Evolutionary conservation across 768 basidiomycete species (phyloP).

Genomic region (Lepiota subincarnata): DNA sequence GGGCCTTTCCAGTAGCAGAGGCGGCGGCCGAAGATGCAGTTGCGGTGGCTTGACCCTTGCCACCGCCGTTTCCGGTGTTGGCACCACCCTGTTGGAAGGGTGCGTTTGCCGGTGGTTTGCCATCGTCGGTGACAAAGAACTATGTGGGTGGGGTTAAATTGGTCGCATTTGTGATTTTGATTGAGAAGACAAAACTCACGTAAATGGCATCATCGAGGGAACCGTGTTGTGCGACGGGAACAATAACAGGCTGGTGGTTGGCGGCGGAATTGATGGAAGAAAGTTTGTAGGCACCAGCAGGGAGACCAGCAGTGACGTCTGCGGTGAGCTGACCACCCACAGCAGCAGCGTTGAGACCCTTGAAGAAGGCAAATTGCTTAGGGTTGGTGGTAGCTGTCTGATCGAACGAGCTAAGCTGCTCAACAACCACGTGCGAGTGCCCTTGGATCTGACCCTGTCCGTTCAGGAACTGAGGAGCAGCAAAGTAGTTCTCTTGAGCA

Average conservation of each 20-base stretch:
- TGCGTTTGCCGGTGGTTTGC: constrained; percentile 11
- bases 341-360: constrained; percentile 49
- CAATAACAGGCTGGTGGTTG: constrained; percentile 49
- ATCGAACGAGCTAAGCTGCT: constrained; percentile 38
- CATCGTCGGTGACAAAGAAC: constrained; percentile 16
- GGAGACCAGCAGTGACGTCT: constrained; percentile 45
- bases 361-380: constrained; percentile 59
- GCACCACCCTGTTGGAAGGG: background rate
- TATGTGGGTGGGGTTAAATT: background rate
- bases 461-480: constrained; percentile 49
- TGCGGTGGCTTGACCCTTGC: background rate
- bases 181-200: constrained; percentile 23
- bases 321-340: constrained; percentile 46
- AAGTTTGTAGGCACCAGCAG: constrained; percentile 54
- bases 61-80: background rate
- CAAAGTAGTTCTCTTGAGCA: constrained; percentile 43
- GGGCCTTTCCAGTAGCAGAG: constrained; percentile 11
- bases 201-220: constrained; percentile 45
- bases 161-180: background rate
- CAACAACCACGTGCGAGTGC: constrained; percentile 55
- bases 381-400: constrained; percentile 45
- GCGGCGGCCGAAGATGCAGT: constrained; percentile 14
- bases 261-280: constrained; percentile 47
- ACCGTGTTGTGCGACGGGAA: constrained; percentile 47
- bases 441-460: constrained; percentile 39